phyloP scores from a whole-genome alignment of 768 basidiomycete species.

The Tricholomella constricta region DNA sequence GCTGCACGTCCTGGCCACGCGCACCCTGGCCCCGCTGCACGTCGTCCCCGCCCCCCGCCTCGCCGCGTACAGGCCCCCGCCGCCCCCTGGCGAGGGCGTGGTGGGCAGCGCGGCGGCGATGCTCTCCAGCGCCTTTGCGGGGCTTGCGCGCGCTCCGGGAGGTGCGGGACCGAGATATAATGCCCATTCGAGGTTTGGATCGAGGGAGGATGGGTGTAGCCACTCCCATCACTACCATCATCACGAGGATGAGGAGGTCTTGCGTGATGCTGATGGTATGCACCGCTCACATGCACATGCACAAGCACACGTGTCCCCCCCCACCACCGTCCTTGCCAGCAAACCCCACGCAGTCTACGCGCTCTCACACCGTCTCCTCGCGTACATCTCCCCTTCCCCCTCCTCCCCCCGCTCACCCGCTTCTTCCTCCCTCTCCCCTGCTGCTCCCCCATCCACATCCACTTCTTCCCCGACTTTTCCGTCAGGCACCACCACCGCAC shows the following conservation, averaged over 20 bases:
- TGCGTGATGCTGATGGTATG: too few relatives aligned
- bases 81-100: conserved; percentile 17
- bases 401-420: conserved; percentile 14
- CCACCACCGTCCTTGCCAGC: not conserved
- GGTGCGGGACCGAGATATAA: too few relatives aligned
- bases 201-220: too few relatives aligned
- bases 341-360: conserved; percentile 54
- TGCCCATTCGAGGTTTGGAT: too few relatives aligned
- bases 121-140: conserved; percentile 13
- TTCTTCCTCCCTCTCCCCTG: not conserved
- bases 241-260: too few relatives aligned
- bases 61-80: conserved; percentile 43
- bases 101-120: conserved; percentile 3
- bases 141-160: not conserved
- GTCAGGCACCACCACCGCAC: too few relatives aligned
- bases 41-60: conserved; percentile 50
- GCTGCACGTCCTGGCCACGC: conserved; percentile 58
- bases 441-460: conserved; percentile 4
- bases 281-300: too few relatives aligned
- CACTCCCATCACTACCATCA: too few relatives aligned
- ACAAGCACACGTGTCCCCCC: not conserved
- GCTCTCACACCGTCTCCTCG: conserved; percentile 63
- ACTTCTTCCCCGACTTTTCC: conserved; percentile 5
- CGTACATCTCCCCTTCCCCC: conserved; percentile 43
- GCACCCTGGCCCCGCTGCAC: conserved; percentile 52